phyloP scores from a whole-genome alignment of 2,329 filamentous ascomycete species.

The Fusarium palustre region DNA sequence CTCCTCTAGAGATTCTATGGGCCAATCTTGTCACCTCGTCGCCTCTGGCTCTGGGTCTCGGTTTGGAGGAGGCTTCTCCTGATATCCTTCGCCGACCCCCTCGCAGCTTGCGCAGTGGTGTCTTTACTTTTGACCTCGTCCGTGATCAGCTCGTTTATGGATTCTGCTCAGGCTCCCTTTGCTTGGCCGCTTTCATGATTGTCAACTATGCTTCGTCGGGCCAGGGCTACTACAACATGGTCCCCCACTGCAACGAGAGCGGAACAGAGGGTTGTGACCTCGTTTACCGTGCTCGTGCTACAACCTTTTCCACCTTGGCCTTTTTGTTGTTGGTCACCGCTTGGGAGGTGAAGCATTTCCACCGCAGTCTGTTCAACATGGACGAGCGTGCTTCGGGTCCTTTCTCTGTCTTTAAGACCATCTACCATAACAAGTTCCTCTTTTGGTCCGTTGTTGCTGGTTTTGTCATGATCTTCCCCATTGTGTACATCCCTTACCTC shows the following conservation, averaged over 20 bases:
- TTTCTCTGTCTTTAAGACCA: slow-evolving; percentile 66
- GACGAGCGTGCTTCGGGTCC: slow-evolving; percentile 63
- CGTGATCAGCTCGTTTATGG: slow-evolving; percentile 76
- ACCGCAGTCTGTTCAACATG: slow-evolving; percentile 76
- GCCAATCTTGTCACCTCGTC: slow-evolving; percentile 80
- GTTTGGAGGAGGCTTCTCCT: slow-evolving; percentile 75
- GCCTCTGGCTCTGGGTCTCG: slow-evolving; percentile 77
- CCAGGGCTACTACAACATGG: slow-evolving; percentile 62
- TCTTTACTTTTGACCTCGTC: slow-evolving; percentile 74
- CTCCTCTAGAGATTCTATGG: slow-evolving; percentile 80
- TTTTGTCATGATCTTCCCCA: slow-evolving; percentile 69
- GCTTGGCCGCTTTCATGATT: slow-evolving; percentile 69
- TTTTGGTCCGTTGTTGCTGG: slow-evolving; percentile 73
- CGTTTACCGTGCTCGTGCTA: slow-evolving; percentile 73
- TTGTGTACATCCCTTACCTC: slow-evolving; percentile 75
- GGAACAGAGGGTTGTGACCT: slow-evolving; percentile 63
- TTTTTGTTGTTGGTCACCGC: slow-evolving; percentile 76
- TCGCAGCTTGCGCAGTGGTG: slow-evolving; percentile 67
- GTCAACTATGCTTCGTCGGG: slow-evolving; percentile 65
- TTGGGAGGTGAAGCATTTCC: slow-evolving; percentile 80
- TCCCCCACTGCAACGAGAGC: slow-evolving; percentile 67
- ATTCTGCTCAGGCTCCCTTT: slow-evolving; percentile 70
- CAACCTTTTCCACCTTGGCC: slow-evolving; percentile 76
- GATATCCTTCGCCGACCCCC: slow-evolving; percentile 76
- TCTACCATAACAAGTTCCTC: slow-evolving; percentile 76